phyloP scores from a whole-genome alignment of 495 filamentous ascomycete species.

The Viridothelium virens region DNA sequence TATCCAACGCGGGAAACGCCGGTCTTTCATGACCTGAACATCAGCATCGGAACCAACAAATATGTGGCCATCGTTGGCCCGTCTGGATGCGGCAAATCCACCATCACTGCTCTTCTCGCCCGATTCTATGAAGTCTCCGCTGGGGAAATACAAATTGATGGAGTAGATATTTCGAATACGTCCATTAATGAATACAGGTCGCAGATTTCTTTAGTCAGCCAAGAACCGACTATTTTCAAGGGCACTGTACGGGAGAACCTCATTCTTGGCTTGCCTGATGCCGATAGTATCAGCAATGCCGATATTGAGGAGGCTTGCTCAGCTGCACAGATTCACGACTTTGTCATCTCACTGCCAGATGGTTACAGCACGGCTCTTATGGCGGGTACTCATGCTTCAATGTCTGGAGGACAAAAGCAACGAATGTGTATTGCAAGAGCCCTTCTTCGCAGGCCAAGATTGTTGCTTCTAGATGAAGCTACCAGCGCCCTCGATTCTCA shows the following conservation, averaged over 20 bases:
- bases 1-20: constrained; percentile 10
- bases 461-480: constrained; percentile 42
- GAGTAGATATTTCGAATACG: neutral
- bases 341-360: constrained; percentile 19
- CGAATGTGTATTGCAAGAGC: constrained; percentile 24
- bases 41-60: constrained; percentile 5
- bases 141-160: neutral
- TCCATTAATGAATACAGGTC: neutral
- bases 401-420: constrained; percentile 27
- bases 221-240: constrained; percentile 19
- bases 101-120: constrained; percentile 8
- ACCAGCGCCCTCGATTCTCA: constrained; percentile 46
- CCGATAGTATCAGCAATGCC: constrained; percentile 4
- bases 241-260: constrained; percentile 27
- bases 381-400: constrained; percentile 6
- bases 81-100: constrained; percentile 13
- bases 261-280: constrained; percentile 17
- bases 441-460: constrained; percentile 19
- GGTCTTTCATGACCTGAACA: constrained; percentile 13
- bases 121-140: constrained; percentile 1
- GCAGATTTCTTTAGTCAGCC: neutral
- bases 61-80: constrained; percentile 12
- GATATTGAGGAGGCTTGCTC: constrained; percentile 15
- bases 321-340: constrained; percentile 17
- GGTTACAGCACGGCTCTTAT: constrained; percentile 16